These are phyloP conservation scores for Dipodascus albidus DNA, from an alignment of 805 yeast genomes.

Conservation along the genomic window DNA sequence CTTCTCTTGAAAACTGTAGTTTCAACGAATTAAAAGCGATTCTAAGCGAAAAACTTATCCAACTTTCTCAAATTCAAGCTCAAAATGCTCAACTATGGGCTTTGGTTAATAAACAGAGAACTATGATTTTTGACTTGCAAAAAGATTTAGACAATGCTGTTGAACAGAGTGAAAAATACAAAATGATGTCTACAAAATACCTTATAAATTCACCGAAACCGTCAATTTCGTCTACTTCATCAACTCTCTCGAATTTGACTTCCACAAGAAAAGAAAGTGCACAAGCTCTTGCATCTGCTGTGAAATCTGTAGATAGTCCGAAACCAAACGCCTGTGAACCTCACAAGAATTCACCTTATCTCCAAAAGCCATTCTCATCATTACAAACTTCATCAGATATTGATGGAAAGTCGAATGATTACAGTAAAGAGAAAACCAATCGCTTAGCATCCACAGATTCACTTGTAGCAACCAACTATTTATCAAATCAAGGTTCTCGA, in stretches of 20 bases:
- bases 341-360: not conserved
- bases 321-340: not conserved
- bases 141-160: conserved; percentile 13
- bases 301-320: not conserved
- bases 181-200: not conserved
- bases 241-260: not conserved
- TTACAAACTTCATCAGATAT: not conserved
- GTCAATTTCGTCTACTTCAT: not conserved
- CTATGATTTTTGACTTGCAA: conserved; percentile 17
- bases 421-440: not conserved
- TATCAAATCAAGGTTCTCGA: not conserved
- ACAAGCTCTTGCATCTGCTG: not conserved
- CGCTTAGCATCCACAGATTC: not conserved
- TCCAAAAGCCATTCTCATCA: not conserved
- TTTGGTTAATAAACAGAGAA: conserved; percentile 15
- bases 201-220: not conserved
- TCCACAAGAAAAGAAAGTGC: not conserved
- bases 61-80: conserved; percentile 12
- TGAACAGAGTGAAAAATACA: conserved; percentile 9
- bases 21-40: conserved; percentile 7
- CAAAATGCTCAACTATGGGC: conserved; percentile 18
- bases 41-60: conserved; percentile 12
- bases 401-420: not conserved
- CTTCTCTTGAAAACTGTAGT: not conserved
- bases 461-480: not conserved